These are phyloP conservation scores for Paraglomus occultum DNA, from an alignment of 192 early-diverging fungal species.

Conservation along the genomic window DNA sequence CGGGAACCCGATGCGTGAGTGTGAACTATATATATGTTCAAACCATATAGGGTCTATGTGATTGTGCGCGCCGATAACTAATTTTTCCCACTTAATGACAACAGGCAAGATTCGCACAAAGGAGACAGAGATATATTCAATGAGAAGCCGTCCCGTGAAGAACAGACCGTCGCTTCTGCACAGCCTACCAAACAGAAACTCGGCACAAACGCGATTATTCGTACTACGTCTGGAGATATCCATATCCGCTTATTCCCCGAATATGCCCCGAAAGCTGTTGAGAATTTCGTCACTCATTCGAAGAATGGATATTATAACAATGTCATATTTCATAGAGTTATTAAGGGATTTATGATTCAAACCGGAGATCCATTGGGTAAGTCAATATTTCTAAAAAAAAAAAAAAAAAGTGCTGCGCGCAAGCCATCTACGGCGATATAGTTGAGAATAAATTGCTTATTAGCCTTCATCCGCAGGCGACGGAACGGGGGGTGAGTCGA, in stretches of 20 bases:
- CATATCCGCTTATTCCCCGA: constrained; percentile 87
- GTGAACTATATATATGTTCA: constrained; percentile 16
- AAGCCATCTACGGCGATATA: constrained; percentile 2
- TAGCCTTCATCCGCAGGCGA: constrained; percentile 52
- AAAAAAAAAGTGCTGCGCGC: neutral
- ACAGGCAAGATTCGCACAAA: constrained; percentile 46
- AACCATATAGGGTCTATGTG: neutral
- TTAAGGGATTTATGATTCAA: constrained; percentile 97
- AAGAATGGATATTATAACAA: constrained; percentile 89
- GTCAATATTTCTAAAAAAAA: neutral
- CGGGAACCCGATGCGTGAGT: constrained; percentile 79
- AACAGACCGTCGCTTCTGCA: constrained; percentile 83
- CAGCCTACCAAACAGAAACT: constrained; percentile 60
- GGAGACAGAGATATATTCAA: constrained; percentile 93
- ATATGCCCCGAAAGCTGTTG: constrained; percentile 87
- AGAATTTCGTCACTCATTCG: constrained; percentile 89
- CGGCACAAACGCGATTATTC: constrained; percentile 73
- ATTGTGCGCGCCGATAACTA: neutral
- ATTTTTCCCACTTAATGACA: constrained; percentile 19
- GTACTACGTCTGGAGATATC: constrained; percentile 92
- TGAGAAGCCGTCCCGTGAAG: constrained; percentile 94
- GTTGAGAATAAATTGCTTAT: constrained; percentile 16
- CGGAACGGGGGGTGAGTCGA: constrained; percentile 92
- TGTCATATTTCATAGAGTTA: constrained; percentile 95
- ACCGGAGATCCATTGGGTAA: constrained; percentile 82